Percentiles rank a stretch among this genome's conserved stretches.
Evolutionary conservation across 768 basidiomycete species (phyloP).

Genomic region (Coprinopsis sp.): DNA sequence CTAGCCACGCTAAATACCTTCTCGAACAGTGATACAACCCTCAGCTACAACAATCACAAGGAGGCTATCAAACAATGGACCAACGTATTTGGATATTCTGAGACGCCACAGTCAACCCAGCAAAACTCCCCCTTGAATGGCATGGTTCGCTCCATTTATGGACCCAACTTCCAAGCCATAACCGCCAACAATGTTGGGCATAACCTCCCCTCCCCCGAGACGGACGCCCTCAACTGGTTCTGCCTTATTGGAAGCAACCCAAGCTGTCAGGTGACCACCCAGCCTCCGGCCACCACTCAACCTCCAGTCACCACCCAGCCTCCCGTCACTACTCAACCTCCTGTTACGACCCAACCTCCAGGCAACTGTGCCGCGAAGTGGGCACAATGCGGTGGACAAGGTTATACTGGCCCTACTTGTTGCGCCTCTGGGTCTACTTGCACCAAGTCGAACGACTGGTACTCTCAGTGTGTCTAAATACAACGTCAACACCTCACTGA

Average conservation of each 20-base stretch:
- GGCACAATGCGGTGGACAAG: conserved; percentile 25
- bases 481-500: no score
- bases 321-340: no score
- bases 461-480: no score
- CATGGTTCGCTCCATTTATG: conserved; percentile 46
- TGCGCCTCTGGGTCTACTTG: conserved; percentile 31
- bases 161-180: conserved; percentile 47
- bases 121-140: conserved; percentile 38
- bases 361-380: conserved; percentile 1
- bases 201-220: conserved; percentile 45
- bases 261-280: conserved; percentile 12
- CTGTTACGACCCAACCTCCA: no score
- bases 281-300: conserved; percentile 14
- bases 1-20: no score
- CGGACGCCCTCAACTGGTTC: conserved; percentile 44
- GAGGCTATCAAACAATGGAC: conserved; percentile 56
- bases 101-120: conserved; percentile 33
- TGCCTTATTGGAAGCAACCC: no score
- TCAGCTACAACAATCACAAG: conserved; percentile 45
- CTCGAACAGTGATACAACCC: conserved; percentile 40
- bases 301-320: conserved; percentile 8
- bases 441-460: conserved; percentile 23
- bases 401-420: conserved; percentile 30
- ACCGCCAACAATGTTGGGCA: conserved; percentile 44
- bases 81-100: conserved; percentile 44